Conservation (phyloP, 2,329 filamentous ascomycete genomes). For the Monosporascus sp. region DNA sequence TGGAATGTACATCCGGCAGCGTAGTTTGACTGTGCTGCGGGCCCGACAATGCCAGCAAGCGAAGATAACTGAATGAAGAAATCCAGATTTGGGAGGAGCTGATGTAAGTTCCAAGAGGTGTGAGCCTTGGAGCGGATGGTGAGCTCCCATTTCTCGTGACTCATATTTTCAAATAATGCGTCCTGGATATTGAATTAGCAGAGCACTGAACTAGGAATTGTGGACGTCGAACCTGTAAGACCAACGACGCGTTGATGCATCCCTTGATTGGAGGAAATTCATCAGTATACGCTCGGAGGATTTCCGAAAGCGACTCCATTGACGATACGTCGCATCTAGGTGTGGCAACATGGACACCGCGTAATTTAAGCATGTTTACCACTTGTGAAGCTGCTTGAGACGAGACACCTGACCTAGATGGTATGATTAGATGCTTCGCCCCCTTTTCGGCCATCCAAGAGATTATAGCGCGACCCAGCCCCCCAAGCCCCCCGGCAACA, state of each 20-base stretch:
- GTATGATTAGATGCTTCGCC: conserved; percentile 1
- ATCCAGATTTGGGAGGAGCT: background rate
- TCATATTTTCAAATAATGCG: conserved; percentile 1
- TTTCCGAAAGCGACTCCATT: conserved; percentile 1
- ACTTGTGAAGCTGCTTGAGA: conserved; percentile 4
- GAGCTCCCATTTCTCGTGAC: background rate
- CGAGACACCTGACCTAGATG: background rate
- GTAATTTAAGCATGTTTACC: conserved; percentile 10
- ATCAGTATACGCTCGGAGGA: background rate
- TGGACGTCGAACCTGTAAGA: conserved; percentile 12
- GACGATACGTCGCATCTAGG: conserved; percentile 19
- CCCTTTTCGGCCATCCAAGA: conserved; percentile 4
- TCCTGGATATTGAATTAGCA: background rate
- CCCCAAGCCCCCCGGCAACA: conserved; percentile 11
- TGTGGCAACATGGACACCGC: conserved; percentile 10
- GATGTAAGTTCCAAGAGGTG: background rate
- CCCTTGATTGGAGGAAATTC: conserved; percentile 28
- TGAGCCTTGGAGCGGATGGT: background rate
- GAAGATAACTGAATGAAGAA: conserved; percentile 1
- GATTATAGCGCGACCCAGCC: conserved; percentile 5
- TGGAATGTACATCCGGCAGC: conserved; percentile 1
- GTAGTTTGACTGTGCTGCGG: background rate
- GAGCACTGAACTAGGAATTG: background rate
- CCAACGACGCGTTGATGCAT: conserved; percentile 36
- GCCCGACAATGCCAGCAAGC: background rate